phyloP scores from a whole-genome alignment of 2,329 filamentous ascomycete species.

The Pseudogymnoascus sp. region DNA sequence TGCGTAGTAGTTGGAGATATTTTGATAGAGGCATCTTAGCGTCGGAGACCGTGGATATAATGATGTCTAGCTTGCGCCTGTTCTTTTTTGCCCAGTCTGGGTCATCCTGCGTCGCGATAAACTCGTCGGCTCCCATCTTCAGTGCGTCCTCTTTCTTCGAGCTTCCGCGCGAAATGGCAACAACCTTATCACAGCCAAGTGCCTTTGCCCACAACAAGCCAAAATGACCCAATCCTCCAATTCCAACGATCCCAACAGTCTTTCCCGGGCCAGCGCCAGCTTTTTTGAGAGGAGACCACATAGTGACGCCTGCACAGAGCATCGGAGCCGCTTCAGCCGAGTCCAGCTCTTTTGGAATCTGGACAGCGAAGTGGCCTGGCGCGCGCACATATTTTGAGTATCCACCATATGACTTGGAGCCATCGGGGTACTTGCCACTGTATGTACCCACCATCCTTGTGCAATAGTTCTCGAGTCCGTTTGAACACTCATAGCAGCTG shows the following conservation, averaged over 20 bases:
- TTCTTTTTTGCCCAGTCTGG: conserved; percentile 51
- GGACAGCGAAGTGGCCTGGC: conserved; percentile 51
- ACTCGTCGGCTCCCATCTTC: conserved; percentile 52
- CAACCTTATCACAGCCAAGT: conserved; percentile 58
- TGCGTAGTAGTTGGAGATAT: conserved; percentile 54
- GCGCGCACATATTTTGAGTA: conserved; percentile 34
- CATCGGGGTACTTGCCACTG: conserved; percentile 29
- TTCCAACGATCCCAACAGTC: conserved; percentile 61
- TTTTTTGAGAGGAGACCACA: conserved; percentile 60
- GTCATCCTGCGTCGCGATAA: conserved; percentile 48
- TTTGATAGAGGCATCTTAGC: conserved; percentile 53
- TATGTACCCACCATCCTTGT: conserved; percentile 38
- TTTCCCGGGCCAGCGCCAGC: conserved; percentile 64
- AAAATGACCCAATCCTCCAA: conserved; percentile 69
- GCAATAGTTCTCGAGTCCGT: conserved; percentile 38
- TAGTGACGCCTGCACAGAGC: conserved; percentile 70
- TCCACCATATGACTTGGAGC: conserved; percentile 45
- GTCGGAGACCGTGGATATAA: conserved; percentile 50
- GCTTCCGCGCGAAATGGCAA: conserved; percentile 54
- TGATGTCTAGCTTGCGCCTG: conserved; percentile 46
- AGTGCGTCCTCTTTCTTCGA: conserved; percentile 52
- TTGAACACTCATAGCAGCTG: conserved; percentile 45
- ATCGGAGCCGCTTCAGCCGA: conserved; percentile 55
- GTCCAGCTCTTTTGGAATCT: conserved; percentile 46
- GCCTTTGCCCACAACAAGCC: conserved; percentile 65